phyloP scores from a whole-genome alignment of 352 stramenopile species.

The Lagenidium giganteum region DNA sequence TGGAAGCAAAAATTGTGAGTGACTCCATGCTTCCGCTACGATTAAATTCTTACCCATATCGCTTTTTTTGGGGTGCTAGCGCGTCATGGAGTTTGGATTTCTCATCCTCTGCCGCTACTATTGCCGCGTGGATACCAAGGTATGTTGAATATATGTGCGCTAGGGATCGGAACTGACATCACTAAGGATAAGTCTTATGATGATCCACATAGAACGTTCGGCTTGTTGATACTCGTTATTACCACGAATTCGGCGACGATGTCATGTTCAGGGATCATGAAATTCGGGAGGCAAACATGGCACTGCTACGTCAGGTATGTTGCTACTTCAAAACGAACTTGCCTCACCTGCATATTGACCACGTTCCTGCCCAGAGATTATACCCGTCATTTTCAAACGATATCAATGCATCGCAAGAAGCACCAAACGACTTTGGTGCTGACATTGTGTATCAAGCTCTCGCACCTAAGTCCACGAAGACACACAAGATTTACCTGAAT shows the following conservation, averaged over 20 bases:
- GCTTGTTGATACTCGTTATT: conserved; percentile 52
- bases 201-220: conserved; percentile 27
- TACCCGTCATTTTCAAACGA: too few relatives aligned
- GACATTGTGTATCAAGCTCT: too few relatives aligned
- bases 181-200: too few relatives aligned
- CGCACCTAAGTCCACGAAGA: too few relatives aligned
- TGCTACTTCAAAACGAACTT: too few relatives aligned
- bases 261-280: conserved; percentile 58
- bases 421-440: too few relatives aligned
- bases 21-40: too few relatives aligned
- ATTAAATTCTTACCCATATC: too few relatives aligned
- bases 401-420: too few relatives aligned
- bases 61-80: conserved; percentile 10
- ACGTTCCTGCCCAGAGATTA: too few relatives aligned
- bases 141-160: conserved; percentile 5
- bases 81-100: conserved; percentile 65
- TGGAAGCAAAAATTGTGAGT: conserved; percentile 50
- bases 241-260: conserved; percentile 49
- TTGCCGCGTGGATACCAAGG: conserved; percentile 54
- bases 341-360: too few relatives aligned
- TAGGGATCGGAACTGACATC: not conserved
- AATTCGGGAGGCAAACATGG: conserved; percentile 26
- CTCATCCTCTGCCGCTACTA: conserved; percentile 62
- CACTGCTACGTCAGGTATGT: conserved; percentile 31
- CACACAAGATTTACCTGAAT: too few relatives aligned